A percentile compares a stretch with the other conserved stretches of the same genome.
phyloP scores from a whole-genome alignment of 2,329 filamentous ascomycete species.

The Tolypocladium tropicale region DNA sequence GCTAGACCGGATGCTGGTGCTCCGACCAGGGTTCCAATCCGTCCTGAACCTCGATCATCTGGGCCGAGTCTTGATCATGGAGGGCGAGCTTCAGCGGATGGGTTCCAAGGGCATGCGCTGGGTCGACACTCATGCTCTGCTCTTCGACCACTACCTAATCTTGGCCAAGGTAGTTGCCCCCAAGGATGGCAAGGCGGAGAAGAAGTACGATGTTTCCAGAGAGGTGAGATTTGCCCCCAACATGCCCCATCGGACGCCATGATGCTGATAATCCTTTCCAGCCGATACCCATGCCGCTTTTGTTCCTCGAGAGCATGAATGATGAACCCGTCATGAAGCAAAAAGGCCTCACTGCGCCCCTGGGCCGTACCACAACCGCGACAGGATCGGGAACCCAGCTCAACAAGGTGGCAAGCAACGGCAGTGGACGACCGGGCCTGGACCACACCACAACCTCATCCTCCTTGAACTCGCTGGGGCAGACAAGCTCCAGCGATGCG shows the following conservation, averaged over 20 bases:
- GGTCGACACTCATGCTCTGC: slow-evolving; percentile 85
- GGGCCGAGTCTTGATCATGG: slow-evolving; percentile 80
- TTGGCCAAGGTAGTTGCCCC: slow-evolving; percentile 69
- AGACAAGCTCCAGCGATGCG: slow-evolving; percentile 47
- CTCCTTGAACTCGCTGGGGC: slow-evolving; percentile 47
- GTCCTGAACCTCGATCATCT: slow-evolving; percentile 89
- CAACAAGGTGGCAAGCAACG: slow-evolving; percentile 43
- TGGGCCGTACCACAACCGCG: slow-evolving; percentile 50
- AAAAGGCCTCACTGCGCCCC: slow-evolving; percentile 59
- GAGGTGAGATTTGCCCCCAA: slow-evolving; percentile 42
- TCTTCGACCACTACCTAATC: slow-evolving; percentile 96
- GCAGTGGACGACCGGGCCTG: slow-evolving; percentile 45
- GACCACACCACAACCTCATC: slow-evolving; percentile 59
- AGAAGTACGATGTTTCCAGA: slow-evolving; percentile 90
- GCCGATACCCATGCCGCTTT: slow-evolving; percentile 91
- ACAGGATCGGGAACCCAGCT: slow-evolving; percentile 49
- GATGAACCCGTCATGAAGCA: slow-evolving; percentile 83
- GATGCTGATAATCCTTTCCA: slow-evolving; percentile 22
- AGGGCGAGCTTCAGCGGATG: slow-evolving; percentile 81
- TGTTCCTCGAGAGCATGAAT: slow-evolving; percentile 84
- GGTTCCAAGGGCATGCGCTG: slow-evolving; percentile 84
- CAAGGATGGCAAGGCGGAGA: slow-evolving; percentile 61
- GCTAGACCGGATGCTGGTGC: slow-evolving; percentile 69
- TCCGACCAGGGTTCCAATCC: slow-evolving; percentile 79
- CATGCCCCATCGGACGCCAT: not conserved